Evolutionary conservation across 768 basidiomycete species (phyloP), one percentile per base, ranked within the genome.

Genomic region (Termitomyces eurrhizus): DNA sequence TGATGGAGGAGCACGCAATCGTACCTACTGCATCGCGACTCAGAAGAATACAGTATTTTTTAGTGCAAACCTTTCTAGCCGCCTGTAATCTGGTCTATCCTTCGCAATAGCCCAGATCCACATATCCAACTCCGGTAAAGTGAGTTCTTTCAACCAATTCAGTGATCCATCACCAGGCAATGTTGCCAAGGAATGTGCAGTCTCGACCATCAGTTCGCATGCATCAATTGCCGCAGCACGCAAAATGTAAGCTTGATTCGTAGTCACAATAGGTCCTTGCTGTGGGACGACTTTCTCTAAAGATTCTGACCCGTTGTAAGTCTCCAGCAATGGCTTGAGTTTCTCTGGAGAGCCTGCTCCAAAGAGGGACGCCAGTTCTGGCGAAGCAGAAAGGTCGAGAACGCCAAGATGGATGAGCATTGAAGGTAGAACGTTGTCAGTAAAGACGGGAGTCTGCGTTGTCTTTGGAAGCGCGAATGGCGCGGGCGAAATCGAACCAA

Each of bases 71-170:
- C 92, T 76, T 64, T 79, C 78, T 44, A 93, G 75, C 52, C 73
- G 73, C 54, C 88, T 77, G 67, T 92, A 92, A 70, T 92, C 91
- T 35, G 73, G 65, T 63, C 90, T 77, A 65, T 92, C 90, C 69
- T 94, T 93, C 41, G 89, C 90, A 5, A 90, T 82, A 36, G 84
- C 78, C 89, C 92, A 91, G n/a, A 93, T 70, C 90, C 90, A 94
- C 67, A 81, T 82, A 67, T 93, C 88, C 60, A 93, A 62, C 49
- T 83, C 78, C 4, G 87, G 84, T 32, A 85, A 73, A 0, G 77
- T 83, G 39, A 94, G 76, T 3, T 76, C 73, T 57, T 74, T 80
- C 64, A 90, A 66, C 86, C 86, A 88, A 26, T 69, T 66, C 21
- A 76, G 64, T n/a, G 63, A 56, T 44, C 61, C 71, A 55, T 67